Conservation (phyloP, 2,329 filamentous ascomycete species). For the Xylaria multiplex region DNA sequence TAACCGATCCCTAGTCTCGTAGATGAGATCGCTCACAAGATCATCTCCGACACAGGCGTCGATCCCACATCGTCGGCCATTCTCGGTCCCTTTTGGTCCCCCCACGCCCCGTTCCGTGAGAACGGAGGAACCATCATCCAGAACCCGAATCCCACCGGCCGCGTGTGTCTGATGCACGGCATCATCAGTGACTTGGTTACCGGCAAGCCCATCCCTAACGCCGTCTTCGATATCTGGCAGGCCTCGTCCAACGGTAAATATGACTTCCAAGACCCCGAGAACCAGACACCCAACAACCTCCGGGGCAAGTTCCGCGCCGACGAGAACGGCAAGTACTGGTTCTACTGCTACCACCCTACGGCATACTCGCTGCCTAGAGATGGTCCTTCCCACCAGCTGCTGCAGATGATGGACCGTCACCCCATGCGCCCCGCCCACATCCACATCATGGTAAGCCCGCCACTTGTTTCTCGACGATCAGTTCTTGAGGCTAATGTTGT, state of each 20-base stretch:
- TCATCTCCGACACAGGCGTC: conserved; percentile 68
- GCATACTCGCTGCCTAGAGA: conserved; percentile 77
- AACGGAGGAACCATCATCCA: conserved; percentile 74
- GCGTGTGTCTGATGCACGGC: conserved; percentile 75
- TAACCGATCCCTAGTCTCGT: conserved; percentile 59
- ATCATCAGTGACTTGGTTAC: conserved; percentile 59
- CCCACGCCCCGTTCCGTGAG: conserved; percentile 76
- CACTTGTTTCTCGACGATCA: neutral
- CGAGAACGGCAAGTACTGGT: conserved; percentile 74
- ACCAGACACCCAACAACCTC: conserved; percentile 77
- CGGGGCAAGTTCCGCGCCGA: conserved; percentile 79
- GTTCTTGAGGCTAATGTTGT: neutral
- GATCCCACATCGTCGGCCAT: conserved; percentile 79
- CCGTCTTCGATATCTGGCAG: conserved; percentile 83
- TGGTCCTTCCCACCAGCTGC: conserved; percentile 57
- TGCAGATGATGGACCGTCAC: conserved; percentile 59
- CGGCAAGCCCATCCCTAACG: conserved; percentile 69
- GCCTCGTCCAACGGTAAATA: conserved; percentile 80
- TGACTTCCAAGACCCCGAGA: conserved; percentile 78
- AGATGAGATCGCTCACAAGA: conserved; percentile 73
- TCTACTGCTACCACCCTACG: conserved; percentile 80
- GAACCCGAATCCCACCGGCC: conserved; percentile 66
- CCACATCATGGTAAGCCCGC: conserved; percentile 59
- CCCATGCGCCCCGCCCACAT: conserved; percentile 62
- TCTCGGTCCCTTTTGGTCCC: conserved; percentile 81